phyloP scores from a whole-genome alignment of 495 filamentous ascomycete genomes.

The Aspergillus sclerotiicarbonarius region DNA sequence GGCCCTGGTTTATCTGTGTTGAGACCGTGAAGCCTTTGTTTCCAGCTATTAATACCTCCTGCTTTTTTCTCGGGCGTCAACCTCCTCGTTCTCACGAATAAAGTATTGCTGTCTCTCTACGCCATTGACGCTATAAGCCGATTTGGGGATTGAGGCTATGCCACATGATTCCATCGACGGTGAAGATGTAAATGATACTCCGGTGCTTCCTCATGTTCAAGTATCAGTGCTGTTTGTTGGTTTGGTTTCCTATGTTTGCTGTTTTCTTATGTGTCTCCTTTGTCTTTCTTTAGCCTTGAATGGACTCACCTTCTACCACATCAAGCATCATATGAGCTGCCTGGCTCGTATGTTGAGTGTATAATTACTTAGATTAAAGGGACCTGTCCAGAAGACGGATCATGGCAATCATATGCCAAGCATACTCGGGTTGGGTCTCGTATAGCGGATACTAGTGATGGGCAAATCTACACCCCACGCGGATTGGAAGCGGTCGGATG shows the following conservation, averaged over 20 bases:
- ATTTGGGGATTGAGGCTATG: conserved; percentile 24
- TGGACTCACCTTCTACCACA: not conserved
- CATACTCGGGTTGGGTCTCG: not conserved
- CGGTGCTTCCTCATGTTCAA: conserved; percentile 38
- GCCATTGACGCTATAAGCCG: conserved; percentile 34
- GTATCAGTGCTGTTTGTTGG: conserved; percentile 28
- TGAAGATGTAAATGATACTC: conserved; percentile 51
- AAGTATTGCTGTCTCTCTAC: conserved; percentile 35
- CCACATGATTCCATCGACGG: conserved; percentile 30
- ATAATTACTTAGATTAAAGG: too few relatives aligned
- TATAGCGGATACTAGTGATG: not conserved
- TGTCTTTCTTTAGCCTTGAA: conserved; percentile 10
- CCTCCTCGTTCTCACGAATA: conserved; percentile 40
- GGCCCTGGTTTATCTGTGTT: conserved; percentile 31
- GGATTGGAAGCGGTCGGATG: not conserved
- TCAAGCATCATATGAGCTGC: not conserved
- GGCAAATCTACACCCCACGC: not conserved
- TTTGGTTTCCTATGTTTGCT: conserved; percentile 13
- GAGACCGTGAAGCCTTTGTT: conserved; percentile 36
- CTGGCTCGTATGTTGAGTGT: not conserved
- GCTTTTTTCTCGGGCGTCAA: conserved; percentile 39
- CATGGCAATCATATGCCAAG: too few relatives aligned
- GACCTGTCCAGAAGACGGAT: too few relatives aligned
- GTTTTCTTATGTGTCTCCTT: conserved; percentile 14
- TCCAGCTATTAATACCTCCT: conserved; percentile 46